Evolutionary conservation across 768 basidiomycete genomes (phyloP).

Genomic region (Boletus fagicola): DNA sequence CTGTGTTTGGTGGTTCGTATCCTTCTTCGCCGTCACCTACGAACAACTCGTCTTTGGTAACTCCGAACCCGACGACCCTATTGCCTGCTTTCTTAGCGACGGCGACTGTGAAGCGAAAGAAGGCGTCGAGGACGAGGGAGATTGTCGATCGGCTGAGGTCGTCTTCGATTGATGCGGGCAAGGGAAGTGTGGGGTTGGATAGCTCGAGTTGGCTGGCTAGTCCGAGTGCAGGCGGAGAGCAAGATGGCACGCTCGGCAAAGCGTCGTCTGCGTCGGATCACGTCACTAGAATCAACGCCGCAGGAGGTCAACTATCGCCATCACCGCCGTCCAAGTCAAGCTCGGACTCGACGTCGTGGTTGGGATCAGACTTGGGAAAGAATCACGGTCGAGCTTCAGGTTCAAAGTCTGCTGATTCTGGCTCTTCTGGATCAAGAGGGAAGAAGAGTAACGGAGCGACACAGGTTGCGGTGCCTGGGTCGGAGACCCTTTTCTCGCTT

Average conservation of each 20-base stretch:
- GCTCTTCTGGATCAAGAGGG: neutral
- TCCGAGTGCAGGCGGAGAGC: slow-evolving; percentile 2
- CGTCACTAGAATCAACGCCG: neutral
- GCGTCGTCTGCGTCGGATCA: slow-evolving; percentile 3
- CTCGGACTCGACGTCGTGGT: neutral
- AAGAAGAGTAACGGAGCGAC: slow-evolving; percentile 1
- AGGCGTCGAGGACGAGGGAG: slow-evolving; percentile 29
- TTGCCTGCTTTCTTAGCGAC: slow-evolving; percentile 28
- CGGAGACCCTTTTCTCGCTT: neutral
- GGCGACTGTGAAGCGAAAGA: slow-evolving; percentile 23
- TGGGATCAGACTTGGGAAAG: slow-evolving; percentile 5
- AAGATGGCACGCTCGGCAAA: slow-evolving; percentile 3
- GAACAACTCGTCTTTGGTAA: neutral
- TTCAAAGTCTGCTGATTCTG: neutral
- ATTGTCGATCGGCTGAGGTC: slow-evolving; percentile 30
- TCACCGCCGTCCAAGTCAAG: slow-evolving; percentile 5
- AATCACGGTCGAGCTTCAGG: neutral
- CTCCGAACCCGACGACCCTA: slow-evolving; percentile 13
- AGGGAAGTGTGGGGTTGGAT: slow-evolving; percentile 8
- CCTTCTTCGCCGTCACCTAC: slow-evolving; percentile 10
- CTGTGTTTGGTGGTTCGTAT: slow-evolving; percentile 8
- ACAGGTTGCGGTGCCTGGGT: neutral
- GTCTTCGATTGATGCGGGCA: slow-evolving; percentile 25
- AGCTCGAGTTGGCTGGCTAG: slow-evolving; percentile 18
- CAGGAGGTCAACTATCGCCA: neutral